These are phyloP conservation scores for Mycena venus DNA, from an alignment of 768 basidiomycete genomes.

Conservation along the genomic window DNA sequence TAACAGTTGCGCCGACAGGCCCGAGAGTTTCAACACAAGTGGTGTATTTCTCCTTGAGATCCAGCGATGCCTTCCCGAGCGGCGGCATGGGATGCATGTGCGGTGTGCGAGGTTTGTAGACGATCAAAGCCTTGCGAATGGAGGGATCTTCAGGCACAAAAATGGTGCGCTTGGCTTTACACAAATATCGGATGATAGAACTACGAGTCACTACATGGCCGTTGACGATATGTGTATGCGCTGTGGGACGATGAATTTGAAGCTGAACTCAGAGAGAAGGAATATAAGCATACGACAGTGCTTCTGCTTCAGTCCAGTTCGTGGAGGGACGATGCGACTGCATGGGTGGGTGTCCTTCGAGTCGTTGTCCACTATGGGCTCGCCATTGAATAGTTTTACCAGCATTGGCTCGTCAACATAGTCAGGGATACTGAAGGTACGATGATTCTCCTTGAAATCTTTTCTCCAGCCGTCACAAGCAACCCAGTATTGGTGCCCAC, in stretches of 20 bases:
- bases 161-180: neutral
- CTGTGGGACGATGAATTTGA: neutral
- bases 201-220: neutral
- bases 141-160: too few relatives aligned
- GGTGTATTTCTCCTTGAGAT: too few relatives aligned
- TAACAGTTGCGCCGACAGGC: constrained; percentile 24
- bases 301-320: neutral
- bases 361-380: neutral
- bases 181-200: neutral
- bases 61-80: constrained; percentile 26
- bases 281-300: neutral
- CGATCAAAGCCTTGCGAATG: constrained; percentile 10
- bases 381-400: neutral
- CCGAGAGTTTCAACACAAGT: constrained; percentile 25
- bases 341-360: constrained; percentile 4
- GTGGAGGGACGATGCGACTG: constrained; percentile 15
- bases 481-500: neutral
- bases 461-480: neutral
- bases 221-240: constrained; percentile 13
- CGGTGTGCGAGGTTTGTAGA: neutral
- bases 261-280: too few relatives aligned
- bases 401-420: neutral
- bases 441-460: neutral
- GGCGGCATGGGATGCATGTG: constrained; percentile 37
- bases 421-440: neutral